Evolutionary conservation across 2,329 filamentous ascomycete species (phyloP), one percentile per base, ranked within the genome.

Genomic region (Ophiostoma ips): DNA sequence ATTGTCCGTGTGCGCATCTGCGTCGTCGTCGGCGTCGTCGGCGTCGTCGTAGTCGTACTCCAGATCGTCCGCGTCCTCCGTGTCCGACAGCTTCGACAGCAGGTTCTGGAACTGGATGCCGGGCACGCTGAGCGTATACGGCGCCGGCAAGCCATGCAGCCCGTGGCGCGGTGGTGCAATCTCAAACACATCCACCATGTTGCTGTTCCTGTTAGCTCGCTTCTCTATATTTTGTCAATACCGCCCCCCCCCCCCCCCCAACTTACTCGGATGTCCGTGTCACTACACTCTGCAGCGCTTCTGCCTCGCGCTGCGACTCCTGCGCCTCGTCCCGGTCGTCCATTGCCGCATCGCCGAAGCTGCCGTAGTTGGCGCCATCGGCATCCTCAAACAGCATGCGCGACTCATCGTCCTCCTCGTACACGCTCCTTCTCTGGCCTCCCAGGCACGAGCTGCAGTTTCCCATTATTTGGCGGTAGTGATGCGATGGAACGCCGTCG

Each of bases 141-240:
- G 66, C 15, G 65, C 59, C 56, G 58, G 62, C 53, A 53, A 61
- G 52, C 55, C 64, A 58, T 56, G 68, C 58, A 54, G 61, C 47
- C 60, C 58, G 33, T 65, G 62, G 52, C 71, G 71, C 52, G 74
- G 71, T 19, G 76, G 75, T 34, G 74, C 71, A 59, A 81, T 79
- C 55, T 81, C 77, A 64, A 81, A 82, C 44, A 83, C 76, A 60
- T 83, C 79, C 53, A 83, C 77, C 65, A 83, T 76, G 58, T 81
- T 80, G 58, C 79, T 83, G 59, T 12, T n/a, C 5, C 16, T 9
- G 44, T 46, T 46, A 46, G 44, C 7, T 15, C 19, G 10, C 8
- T 2, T 19, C 15, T 18, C 13, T 36, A 16, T 9, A n/a, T 13
- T 36, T n/a, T 16, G 24, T 28, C 37, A 24, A 3, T 21, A 24